Evolutionary conservation across 2,329 filamentous ascomycete species (phyloP).

Genomic region (Fusarium sacchari): DNA sequence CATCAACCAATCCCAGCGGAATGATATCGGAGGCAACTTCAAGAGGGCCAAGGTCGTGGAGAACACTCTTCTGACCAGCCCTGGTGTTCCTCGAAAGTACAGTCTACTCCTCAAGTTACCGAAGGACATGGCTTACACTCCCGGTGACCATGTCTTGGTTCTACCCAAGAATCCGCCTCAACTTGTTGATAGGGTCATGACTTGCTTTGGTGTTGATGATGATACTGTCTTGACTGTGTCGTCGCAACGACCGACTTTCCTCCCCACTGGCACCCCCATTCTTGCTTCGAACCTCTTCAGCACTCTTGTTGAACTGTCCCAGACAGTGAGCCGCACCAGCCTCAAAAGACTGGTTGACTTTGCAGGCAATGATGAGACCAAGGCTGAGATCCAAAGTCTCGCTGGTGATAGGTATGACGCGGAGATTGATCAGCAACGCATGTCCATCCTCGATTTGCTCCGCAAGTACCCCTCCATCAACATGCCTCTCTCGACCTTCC

Average conservation of each 20-base stretch:
- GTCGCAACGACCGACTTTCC: slow-evolving; percentile 58
- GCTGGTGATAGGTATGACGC: slow-evolving; percentile 57
- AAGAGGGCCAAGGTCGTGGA: slow-evolving; percentile 19
- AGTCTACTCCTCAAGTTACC: slow-evolving; percentile 75
- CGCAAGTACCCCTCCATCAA: slow-evolving; percentile 68
- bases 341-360: slow-evolving; percentile 41
- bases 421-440: slow-evolving; percentile 64
- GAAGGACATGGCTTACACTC: slow-evolving; percentile 69
- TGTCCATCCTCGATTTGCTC: slow-evolving; percentile 75
- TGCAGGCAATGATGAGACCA: slow-evolving; percentile 58
- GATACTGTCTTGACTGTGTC: slow-evolving; percentile 72
- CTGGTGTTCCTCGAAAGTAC: slow-evolving; percentile 58
- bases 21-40: slow-evolving; percentile 10
- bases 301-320: slow-evolving; percentile 77
- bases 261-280: slow-evolving; percentile 66
- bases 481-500: slow-evolving; percentile 72
- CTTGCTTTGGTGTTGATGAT: slow-evolving; percentile 73
- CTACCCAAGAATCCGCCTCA: slow-evolving; percentile 74
- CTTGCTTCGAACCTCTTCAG: slow-evolving; percentile 71
- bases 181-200: slow-evolving; percentile 70
- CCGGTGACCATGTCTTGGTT: slow-evolving; percentile 80
- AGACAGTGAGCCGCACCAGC: slow-evolving; percentile 74
- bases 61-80: slow-evolving; percentile 6
- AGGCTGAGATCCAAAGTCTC: slow-evolving; percentile 59
- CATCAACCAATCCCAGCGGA: not conserved